phyloP scores from a whole-genome alignment of 352 stramenopile species.

The Phytophthora tubulina region DNA sequence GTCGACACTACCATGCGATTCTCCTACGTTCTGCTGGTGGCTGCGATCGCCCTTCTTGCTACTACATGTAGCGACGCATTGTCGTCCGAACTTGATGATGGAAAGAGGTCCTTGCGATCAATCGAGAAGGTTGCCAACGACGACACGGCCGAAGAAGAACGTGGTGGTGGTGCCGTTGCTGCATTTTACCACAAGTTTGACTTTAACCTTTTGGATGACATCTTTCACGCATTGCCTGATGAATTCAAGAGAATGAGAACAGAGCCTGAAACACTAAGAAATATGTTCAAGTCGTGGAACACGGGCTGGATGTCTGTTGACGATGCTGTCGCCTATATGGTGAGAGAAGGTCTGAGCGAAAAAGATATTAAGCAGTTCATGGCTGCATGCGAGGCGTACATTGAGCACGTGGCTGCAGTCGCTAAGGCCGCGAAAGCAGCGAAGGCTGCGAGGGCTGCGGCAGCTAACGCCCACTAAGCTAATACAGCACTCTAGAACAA shows the following conservation, averaged over 20 bases:
- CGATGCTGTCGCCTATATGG: not conserved
- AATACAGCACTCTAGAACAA: no score
- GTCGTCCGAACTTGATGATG: not conserved
- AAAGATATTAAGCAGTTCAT: conserved; percentile 3
- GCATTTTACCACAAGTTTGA: not conserved
- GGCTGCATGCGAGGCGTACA: conserved; percentile 33
- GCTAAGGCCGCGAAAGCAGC: no score
- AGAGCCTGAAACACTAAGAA: not conserved
- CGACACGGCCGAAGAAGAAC: conserved; percentile 5
- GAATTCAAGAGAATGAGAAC: conserved; percentile 9
- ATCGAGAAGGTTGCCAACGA: not conserved
- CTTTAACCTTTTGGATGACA: not conserved
- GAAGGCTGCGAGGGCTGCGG: no score
- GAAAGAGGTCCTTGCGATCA: not conserved
- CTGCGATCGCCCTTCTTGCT: not conserved
- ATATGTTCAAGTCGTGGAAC: conserved; percentile 8
- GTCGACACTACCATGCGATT: not conserved
- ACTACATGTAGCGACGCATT: not conserved
- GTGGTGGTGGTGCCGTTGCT: not conserved
- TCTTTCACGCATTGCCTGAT: not conserved
- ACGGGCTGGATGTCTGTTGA: not conserved
- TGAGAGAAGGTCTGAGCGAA: not conserved
- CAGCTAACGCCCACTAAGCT: no score
- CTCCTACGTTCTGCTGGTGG: conserved; percentile 5
- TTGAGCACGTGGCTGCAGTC: not conserved